Base-by-base conservation (phyloP, 2,329 filamentous ascomycete genomes). In the Phialemoniopsis sp. region DNA sequence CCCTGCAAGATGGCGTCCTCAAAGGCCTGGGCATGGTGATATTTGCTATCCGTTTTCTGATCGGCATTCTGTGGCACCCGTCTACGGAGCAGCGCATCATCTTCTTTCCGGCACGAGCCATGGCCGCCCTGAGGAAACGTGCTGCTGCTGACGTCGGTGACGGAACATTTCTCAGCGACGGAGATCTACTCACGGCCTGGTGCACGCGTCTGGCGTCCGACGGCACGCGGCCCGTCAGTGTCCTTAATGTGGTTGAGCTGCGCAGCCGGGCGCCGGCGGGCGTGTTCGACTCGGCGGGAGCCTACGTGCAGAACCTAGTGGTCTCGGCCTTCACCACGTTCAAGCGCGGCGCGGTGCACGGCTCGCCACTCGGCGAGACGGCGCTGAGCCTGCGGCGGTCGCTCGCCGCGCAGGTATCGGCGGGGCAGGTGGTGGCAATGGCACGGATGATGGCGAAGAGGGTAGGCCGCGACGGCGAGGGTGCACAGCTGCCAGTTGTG, bases 121-220 rank as follows among this genome's bases (percentile, higher is more conserved):
- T 71, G 2, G 38, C 43, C 2, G 31, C 41, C 3, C 40, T 72
- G 30, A 59, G 55, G 5, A 36, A 49, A 3, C 51, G 48, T 19
- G 62, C 63, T 18, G 10, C 21, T 10, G 21, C 21, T 10, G 43
- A 55, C 31, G 46, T 51, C 7, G 61, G 66, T 16, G 41, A 60
- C 18, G 34, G 30, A 16, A 35, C 37, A 4, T 72, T 68, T 38
- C 32, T 74, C 21, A 72, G 64, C 43, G 67, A 72, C n/a, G 60
- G 63, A 15, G 69, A 75, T 38, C 52, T 73, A 2, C 47, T 75
- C 3, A 50, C 55, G 2, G 66, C 65, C 0, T 75, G 68, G 65
- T 49, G 57, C 38, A 50, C 59, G 18, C 51, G 42, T 32, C 50
- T 52, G 13, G 49, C 36, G 19, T 42, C 42, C 42, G 32, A 36